A percentile compares a stretch with the other conserved stretches of the same genome.
These are phyloP conservation scores for Fusarium sp. DNA, from an alignment of 2,329 filamentous ascomycete genomes.

Conservation along the genomic window DNA sequence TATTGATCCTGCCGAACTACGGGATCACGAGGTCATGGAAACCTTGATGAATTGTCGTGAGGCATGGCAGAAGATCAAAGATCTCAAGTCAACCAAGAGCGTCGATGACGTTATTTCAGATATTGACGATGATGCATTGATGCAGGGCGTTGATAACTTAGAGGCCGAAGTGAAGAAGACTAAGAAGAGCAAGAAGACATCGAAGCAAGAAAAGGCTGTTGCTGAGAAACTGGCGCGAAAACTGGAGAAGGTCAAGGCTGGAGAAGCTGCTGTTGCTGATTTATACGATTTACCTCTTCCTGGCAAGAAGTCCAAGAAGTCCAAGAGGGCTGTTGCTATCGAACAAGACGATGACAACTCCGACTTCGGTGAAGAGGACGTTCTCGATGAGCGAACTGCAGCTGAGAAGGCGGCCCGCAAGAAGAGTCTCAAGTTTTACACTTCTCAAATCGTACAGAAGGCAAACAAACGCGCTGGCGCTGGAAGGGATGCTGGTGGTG, in stretches of 20 bases:
- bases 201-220: slow-evolving; percentile 53
- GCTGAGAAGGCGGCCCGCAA: slow-evolving; percentile 90
- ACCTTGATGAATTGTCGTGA: slow-evolving; percentile 82
- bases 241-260: slow-evolving; percentile 66
- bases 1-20: slow-evolving; percentile 80
- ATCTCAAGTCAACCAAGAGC: slow-evolving; percentile 65
- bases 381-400: slow-evolving; percentile 80
- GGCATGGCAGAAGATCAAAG: slow-evolving; percentile 81
- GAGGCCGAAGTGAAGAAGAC: slow-evolving; percentile 45
- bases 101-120: slow-evolving; percentile 47
- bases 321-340: slow-evolving; percentile 49
- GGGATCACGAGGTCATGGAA: slow-evolving; percentile 92
- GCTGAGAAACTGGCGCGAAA: slow-evolving; percentile 57
- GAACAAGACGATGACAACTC: slow-evolving; percentile 74
- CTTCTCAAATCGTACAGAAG: slow-evolving; percentile 96
- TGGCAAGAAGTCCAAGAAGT: slow-evolving; percentile 60
- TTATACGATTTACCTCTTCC: slow-evolving; percentile 72
- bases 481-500: slow-evolving; percentile 80
- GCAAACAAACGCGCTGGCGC: slow-evolving; percentile 84
- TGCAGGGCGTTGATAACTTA: slow-evolving; percentile 39
- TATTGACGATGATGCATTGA: slow-evolving; percentile 43
- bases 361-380: slow-evolving; percentile 92
- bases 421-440: slow-evolving; percentile 97
- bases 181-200: slow-evolving; percentile 48
- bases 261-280: slow-evolving; percentile 78